phyloP scores from a whole-genome alignment of 1,284 basidiomycete species.

The Cryptococcus sp. region DNA sequence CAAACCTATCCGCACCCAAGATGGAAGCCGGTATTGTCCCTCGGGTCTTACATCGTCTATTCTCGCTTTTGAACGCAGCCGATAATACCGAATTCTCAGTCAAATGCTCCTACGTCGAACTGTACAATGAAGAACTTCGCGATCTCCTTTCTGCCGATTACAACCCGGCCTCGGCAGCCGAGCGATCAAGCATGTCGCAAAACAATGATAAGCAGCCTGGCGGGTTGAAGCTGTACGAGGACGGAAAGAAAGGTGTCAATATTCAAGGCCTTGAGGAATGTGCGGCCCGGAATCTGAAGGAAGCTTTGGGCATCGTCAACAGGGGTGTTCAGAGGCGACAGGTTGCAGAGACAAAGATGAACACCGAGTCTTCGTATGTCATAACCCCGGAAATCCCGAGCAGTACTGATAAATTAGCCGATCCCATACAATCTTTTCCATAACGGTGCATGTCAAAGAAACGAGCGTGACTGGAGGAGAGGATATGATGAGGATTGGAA shows the following conservation, averaged over 20 bases:
- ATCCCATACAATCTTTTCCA: constrained; percentile 96
- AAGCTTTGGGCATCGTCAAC: constrained; percentile 78
- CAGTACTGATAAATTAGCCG: constrained; percentile 56
- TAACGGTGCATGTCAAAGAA: constrained; percentile 92
- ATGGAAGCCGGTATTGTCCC: constrained; percentile 94
- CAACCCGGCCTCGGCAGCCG: constrained; percentile 44
- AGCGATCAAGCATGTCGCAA: no score
- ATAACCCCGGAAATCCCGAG: background rate
- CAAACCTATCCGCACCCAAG: constrained; percentile 75
- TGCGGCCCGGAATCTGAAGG: constrained; percentile 73
- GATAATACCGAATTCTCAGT: constrained; percentile 77
- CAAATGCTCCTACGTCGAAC: constrained; percentile 88
- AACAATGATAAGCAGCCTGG: constrained; percentile 55
- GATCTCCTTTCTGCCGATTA: constrained; percentile 78
- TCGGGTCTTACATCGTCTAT: constrained; percentile 88
- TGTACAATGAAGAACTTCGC: constrained; percentile 99
- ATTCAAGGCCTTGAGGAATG: constrained; percentile 95
- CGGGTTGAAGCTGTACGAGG: constrained; percentile 88
- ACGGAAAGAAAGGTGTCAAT: constrained; percentile 79
- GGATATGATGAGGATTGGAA: constrained; percentile 87
- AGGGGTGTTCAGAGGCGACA: constrained; percentile 88
- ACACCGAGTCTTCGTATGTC: constrained; percentile 76
- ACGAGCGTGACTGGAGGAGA: constrained; percentile 62
- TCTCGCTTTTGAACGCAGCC: constrained; percentile 75
- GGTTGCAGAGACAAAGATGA: constrained; percentile 95